These are phyloP conservation scores for Neotropicomus parvogracilis DNA, from an alignment of 1,284 basidiomycete species.

Conservation along the genomic window DNA sequence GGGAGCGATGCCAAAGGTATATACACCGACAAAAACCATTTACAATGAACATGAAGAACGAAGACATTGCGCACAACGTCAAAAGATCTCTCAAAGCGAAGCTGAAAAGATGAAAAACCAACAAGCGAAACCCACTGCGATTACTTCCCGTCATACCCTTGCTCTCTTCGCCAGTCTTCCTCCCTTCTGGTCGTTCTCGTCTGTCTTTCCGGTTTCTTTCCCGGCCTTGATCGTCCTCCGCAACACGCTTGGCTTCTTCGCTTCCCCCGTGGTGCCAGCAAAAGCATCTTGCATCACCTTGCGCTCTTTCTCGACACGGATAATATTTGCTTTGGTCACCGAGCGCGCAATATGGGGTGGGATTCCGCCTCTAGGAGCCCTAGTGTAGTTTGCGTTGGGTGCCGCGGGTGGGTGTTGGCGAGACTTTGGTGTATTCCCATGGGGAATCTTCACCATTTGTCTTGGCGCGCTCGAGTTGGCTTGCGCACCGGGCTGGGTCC, in stretches of 20 bases:
- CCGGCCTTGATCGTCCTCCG: conserved; percentile 3
- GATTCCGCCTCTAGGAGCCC: conserved; percentile 29
- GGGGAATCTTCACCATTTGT: not conserved
- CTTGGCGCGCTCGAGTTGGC: not conserved
- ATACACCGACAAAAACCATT: not conserved
- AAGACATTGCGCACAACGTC: conserved; percentile 8
- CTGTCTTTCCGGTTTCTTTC: conserved; percentile 4
- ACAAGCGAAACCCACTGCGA: not conserved
- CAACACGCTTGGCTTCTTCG: conserved; percentile 30
- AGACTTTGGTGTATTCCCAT: conserved; percentile 11
- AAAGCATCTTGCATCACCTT: conserved; percentile 19
- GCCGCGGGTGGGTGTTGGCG: not conserved
- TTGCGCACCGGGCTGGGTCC: not conserved
- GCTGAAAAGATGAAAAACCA: not conserved
- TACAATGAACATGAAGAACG: conserved; percentile 11
- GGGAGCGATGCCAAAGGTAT: not conserved
- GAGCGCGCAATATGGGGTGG: conserved; percentile 32
- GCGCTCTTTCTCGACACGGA: conserved; percentile 28
- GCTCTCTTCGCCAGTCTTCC: conserved; percentile 18
- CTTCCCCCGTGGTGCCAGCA: conserved; percentile 1
- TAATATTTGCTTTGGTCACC: conserved; percentile 27
- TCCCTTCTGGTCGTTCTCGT: conserved; percentile 2
- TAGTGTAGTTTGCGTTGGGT: conserved; percentile 8
- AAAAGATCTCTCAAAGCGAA: conserved; percentile 12
- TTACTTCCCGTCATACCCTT: conserved; percentile 7